Percentiles rank a stretch among this genome's conserved stretches.
Conservation (phyloP, 2,329 filamentous ascomycete genomes). For the Periconia sp. region DNA sequence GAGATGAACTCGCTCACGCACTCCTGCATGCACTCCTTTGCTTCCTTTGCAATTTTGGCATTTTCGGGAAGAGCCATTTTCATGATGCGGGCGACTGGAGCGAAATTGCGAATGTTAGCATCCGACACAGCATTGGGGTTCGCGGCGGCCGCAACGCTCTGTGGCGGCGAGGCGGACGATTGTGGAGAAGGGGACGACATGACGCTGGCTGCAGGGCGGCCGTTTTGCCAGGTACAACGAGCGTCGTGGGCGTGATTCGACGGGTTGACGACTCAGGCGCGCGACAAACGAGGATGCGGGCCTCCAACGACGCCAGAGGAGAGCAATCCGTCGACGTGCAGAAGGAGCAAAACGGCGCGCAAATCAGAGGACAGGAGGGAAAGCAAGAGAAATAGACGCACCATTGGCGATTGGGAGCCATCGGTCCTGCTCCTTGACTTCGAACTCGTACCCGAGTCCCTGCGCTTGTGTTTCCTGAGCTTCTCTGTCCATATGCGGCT, state of each 20-base stretch:
- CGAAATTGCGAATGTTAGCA: slow-evolving; percentile 95
- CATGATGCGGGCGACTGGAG: slow-evolving; percentile 98
- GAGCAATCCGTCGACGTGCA: slow-evolving; percentile 47
- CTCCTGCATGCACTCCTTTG: slow-evolving; percentile 99
- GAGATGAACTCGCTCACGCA: slow-evolving; percentile 99
- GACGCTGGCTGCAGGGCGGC: slow-evolving; percentile 49
- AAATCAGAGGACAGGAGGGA: slow-evolving; percentile 45
- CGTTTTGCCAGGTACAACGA: slow-evolving; percentile 39
- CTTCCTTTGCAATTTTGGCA: slow-evolving; percentile 98
- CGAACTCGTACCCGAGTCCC: slow-evolving; percentile 86
- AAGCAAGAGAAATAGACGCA: slow-evolving; percentile 65
- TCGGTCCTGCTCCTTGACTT: slow-evolving; percentile 99
- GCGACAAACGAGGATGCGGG: slow-evolving; percentile 52
- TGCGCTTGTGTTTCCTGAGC: slow-evolving; percentile 77
- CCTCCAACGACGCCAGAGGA: slow-evolving; percentile 58
- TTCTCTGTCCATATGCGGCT: slow-evolving; percentile 89
- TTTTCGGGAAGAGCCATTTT: slow-evolving; percentile 97
- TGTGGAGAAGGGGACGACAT: slow-evolving; percentile 54
- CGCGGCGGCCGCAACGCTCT: slow-evolving; percentile 30
- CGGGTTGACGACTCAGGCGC: slow-evolving; percentile 53
- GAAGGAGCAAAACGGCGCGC: slow-evolving; percentile 36
- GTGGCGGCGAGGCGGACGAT: slow-evolving; percentile 43
- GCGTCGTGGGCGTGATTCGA: slow-evolving; percentile 52
- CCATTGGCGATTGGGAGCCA: slow-evolving; percentile 99
- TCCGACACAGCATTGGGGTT: slow-evolving; percentile 61